These are phyloP conservation scores for rapeseed (Brassica napus) DNA, from an alignment of 345 rosid species.

Conservation along the genomic window Da-Ae NC_063448.1:1089001-1089500, in stretches of 20 bases:
- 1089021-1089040: conserved; percentile 78
- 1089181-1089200: conserved; percentile 68
- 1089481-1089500: conserved; percentile 75
- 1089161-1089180: conserved; percentile 83
- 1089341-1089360: conserved; percentile 74
- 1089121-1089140: conserved; percentile 79
- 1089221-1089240: conserved; percentile 72
- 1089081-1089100: conserved; percentile 89
- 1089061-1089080: conserved; percentile 86
- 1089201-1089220: conserved; percentile 66
- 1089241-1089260: conserved; percentile 74
- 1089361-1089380: conserved; percentile 74
- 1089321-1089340: conserved; percentile 83
- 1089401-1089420: conserved; percentile 86
- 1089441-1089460: conserved; percentile 51
- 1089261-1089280: conserved; percentile 60
- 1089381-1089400: conserved; percentile 76
- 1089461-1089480: conserved; percentile 53
- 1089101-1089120: conserved; percentile 64
- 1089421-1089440: conserved; percentile 70
- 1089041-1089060: conserved; percentile 85
- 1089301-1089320: conserved; percentile 67
- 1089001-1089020: conserved; percentile 82
- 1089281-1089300: conserved; percentile 67
- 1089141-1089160: conserved; percentile 85